Percentiles rank a stretch among this genome's conserved stretches.
phyloP scores from a whole-genome alignment of 257 asterid genomes.

The Fraxinus quadrangulata region DNA sequence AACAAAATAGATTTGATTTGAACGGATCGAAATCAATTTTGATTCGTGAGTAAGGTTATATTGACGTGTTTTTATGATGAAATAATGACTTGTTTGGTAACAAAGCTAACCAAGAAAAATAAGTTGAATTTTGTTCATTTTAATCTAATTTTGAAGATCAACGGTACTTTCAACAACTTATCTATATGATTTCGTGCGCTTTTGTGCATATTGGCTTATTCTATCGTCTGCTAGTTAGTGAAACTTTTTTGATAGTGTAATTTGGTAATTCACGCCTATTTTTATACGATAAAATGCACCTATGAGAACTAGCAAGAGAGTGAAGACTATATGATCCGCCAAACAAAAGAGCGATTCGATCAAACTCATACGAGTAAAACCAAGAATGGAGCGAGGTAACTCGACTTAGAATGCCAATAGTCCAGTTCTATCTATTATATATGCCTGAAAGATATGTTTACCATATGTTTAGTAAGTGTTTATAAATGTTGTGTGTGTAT shows the following conservation, averaged over 20 bases:
- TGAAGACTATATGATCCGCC: background rate
- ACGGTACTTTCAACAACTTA: background rate
- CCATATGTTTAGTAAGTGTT: no score
- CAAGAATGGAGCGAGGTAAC: background rate
- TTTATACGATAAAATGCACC: background rate
- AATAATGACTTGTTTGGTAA: background rate
- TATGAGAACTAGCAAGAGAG: background rate
- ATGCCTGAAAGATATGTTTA: no score
- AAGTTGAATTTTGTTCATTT: no score
- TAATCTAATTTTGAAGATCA: background rate
- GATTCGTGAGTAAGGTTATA: background rate
- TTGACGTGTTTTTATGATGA: background rate
- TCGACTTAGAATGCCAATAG: background rate
- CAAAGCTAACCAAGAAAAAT: background rate
- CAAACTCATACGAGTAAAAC: no score
- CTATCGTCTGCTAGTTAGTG: background rate
- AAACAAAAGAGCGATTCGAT: background rate
- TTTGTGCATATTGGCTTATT: background rate
- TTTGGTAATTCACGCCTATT: background rate
- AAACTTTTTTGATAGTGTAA: background rate
- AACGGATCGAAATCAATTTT: background rate
- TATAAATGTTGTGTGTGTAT: no score
- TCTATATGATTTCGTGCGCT: background rate
- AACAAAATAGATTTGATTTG: background rate
- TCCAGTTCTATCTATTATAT: no score